Evolutionary conservation across 2,329 filamentous ascomycete species (phyloP), one percentile per base, ranked within the genome.

Genomic region (Penicillium sp.): DNA sequence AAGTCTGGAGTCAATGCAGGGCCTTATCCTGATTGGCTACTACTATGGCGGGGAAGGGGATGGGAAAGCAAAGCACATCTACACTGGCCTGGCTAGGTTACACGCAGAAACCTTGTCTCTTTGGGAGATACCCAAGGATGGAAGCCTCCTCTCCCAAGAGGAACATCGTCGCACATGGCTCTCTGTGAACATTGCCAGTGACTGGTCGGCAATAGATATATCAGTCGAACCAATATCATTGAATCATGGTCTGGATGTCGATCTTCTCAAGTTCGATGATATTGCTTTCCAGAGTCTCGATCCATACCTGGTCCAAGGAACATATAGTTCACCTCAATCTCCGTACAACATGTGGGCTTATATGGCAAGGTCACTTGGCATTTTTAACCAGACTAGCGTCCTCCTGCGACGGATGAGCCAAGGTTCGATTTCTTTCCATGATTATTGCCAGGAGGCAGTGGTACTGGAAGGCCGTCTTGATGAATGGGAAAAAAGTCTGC

Each of bases 301-400:
- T 34, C 51, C 58, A 13, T 53, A 56, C 9, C 51, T 54, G 3
- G 9, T 56, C 27, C 48, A 46, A 18, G 44, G n/a, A 18, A 25
- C n/a, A 27, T 39, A 9, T 29, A 3, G 5, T 8, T 34, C 6
- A 6, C 32, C 13, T 16, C 6, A 50, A n/a, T 54, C 37, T 6
- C 42, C 55, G n/a, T 59, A 47, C 45, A 57, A 60, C 23, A 62
- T 65, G 62, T 63, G 61, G 61, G 60, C 61, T 18, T 55, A 60
- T 15, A 64, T 64, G 61, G 60, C 60, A 6, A 52, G 46, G 25
- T 59, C 58, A 7, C 52, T 64, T 9, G 49, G 55, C 4, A 61
- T 62, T 6, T 64, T 59, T 32, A 59, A 61, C 31, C 57, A 52
- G 25, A 58, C 62, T 2, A 64, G 54, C 34, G 50, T 47, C 5